These are phyloP conservation scores for Hyaloperonospora brassicae DNA, from an alignment of 352 stramenopile species.

Conservation along the genomic window DNA sequence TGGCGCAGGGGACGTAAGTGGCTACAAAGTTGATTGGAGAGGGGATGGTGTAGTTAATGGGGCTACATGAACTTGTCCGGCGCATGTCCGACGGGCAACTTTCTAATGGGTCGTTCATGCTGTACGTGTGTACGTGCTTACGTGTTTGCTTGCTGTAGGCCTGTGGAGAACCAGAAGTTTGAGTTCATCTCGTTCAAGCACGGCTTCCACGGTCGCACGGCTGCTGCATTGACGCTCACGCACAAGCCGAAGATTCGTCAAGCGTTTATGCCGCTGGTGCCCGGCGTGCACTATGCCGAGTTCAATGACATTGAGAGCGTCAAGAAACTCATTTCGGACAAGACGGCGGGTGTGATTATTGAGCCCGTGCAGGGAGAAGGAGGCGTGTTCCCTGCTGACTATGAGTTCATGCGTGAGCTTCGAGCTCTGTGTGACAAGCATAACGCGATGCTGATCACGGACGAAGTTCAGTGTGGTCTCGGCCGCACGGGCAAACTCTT, in stretches of 20 bases:
- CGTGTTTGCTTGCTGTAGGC: constrained; percentile 15
- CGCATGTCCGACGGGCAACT: background rate
- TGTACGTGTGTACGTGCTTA: background rate
- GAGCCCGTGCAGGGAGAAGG: constrained; percentile 90
- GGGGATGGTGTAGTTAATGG: too few species aligned
- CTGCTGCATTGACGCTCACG: constrained; percentile 69
- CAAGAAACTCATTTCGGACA: constrained; percentile 60
- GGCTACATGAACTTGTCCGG: background rate
- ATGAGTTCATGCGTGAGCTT: constrained; percentile 87
- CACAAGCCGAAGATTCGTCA: constrained; percentile 85
- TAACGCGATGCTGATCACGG: constrained; percentile 94
- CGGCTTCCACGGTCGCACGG: constrained; percentile 79
- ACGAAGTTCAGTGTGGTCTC: constrained; percentile 98
- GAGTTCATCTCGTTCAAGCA: constrained; percentile 86
- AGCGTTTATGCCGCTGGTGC: constrained; percentile 74
- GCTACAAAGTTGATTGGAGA: constrained; percentile 1
- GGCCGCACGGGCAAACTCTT: constrained; percentile 92
- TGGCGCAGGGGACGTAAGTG: constrained; percentile 62
- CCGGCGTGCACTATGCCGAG: constrained; percentile 60
- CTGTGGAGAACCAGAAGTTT: constrained; percentile 67
- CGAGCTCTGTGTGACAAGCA: constrained; percentile 90
- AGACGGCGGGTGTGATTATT: constrained; percentile 71
- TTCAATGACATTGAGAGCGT: constrained; percentile 84
- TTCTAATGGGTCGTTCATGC: too few species aligned
- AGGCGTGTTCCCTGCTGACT: constrained; percentile 88